Base-by-base conservation (phyloP, 495 filamentous ascomycete genomes). In the Aspergillus wentii region DNA sequence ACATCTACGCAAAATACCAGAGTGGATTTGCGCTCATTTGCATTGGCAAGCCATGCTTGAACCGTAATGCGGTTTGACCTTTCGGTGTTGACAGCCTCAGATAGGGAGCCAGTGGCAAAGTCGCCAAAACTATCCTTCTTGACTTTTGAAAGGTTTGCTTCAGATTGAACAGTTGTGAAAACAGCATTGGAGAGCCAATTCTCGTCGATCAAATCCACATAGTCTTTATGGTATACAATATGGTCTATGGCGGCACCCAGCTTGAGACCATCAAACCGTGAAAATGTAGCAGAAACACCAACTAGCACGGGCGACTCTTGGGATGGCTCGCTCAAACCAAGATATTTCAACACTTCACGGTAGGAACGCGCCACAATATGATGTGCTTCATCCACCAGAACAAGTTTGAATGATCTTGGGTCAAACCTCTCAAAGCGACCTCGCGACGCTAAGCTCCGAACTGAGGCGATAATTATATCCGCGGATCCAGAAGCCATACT, bases 311-410 rank as follows among this genome's bases (percentile, higher is more conserved):
- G 88, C 3, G 78, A 76, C 27, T 71, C 48, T 0, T 64, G 19
- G 4, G 54, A 46, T 53, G 62, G 73, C 29, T 74, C 55, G 23
- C 72, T 56, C 27, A 96, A 71, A 0, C 81, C 77, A 56, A 98
- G 88, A 60, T 99, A 75, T 2, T 69, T 62, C 38, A 99, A 59
- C 2, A 76, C 73, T 19, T 66, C 71, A 42, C 91, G 66, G 53
- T 96, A 99, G 22, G 76, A 74, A 6, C 75, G 68, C 4, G 91
- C 85, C 21, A 95, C 90, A 33, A 97, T 95, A 61, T 97, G 92
- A 62, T 99, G 92, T n/a, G 88, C 91, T 56, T 99, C 92, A 49
- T 99, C 92, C 5, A 99, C 91, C 10, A 99, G 72, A 2, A 99
- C 62, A 0, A 99, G 76, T 57, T 99, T 99, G 70, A 91, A 96